Evolutionary conservation across 805 yeast species (phyloP), one percentile per base, ranked within the genome.

Genomic region (Phaffomyces thermotolerans): DNA sequence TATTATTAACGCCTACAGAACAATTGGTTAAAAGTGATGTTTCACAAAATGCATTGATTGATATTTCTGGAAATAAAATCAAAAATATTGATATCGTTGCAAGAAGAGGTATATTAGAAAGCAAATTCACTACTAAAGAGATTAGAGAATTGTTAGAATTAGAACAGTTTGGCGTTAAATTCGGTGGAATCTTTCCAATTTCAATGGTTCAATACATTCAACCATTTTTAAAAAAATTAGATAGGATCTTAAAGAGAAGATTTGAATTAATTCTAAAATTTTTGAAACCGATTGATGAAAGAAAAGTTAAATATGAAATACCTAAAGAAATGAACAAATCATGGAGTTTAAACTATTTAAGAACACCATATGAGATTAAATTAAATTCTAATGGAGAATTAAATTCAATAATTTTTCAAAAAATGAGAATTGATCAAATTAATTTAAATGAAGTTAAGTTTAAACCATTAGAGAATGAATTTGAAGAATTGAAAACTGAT

Each of bases 51-150:
- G 95, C 96, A 0, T 61, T 81, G 9, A 66, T 68, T 4, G 60
- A 62, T n/a, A 64, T 93, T 40, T 56, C 63, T 32, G 56, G 58
- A 7, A 77, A 84, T 39, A 67, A 62, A 0, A 80, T 93, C n/a
- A 65, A 75, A 47, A 68, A 71, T 6, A 85, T 93, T 14, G 74
- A 75, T 38, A 75, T 93, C 18, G 81, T 85, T 38, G 99, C 90
- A 2, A 75, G 99, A 53, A 73, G 97, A 57, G 97, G 96, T 3
- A 68, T 88, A 20, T 60, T 81, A 37, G 90, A 89, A 52, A 79
- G 93, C 36, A 93, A 95, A 23, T 93, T 90, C 60, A 84, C 97
- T 4, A 91, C 86, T 52, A 91, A 89, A 59, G 99, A 93, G 62
- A 72, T 91, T 22, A 73, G 97, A 57, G 98, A 93, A 58, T 65